Percentiles rank a stretch among this genome's conserved stretches.
Conservation (phyloP, 2,329 filamentous ascomycete genomes). For the Conoideocrella luteorostrata region DNA sequence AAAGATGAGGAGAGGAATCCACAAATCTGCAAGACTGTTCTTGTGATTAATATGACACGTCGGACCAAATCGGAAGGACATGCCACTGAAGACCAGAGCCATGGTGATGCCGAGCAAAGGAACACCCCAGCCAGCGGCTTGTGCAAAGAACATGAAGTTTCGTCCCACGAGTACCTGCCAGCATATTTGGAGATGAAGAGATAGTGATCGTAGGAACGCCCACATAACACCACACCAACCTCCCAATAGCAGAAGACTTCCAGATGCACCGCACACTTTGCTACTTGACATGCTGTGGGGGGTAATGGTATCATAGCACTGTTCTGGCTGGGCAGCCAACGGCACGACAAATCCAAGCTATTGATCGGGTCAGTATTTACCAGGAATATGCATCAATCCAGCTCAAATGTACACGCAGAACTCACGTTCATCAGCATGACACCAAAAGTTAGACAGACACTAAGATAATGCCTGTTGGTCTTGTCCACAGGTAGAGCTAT, state of each 20-base stretch:
- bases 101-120: constrained; percentile 68
- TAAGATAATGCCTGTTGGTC: constrained; percentile 89
- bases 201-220: constrained; percentile 84
- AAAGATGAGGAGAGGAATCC: constrained; percentile 81
- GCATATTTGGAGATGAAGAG: constrained; percentile 94
- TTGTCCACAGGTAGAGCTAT: constrained; percentile 75
- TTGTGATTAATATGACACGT: constrained; percentile 93
- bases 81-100: constrained; percentile 77
- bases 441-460: constrained; percentile 73
- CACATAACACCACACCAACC: constrained; percentile 82
- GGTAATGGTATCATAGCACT: constrained; percentile 87
- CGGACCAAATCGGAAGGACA: constrained; percentile 87
- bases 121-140: constrained; percentile 77
- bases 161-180: constrained; percentile 89
- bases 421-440: constrained; percentile 75
- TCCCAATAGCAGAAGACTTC: constrained; percentile 77
- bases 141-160: constrained; percentile 81
- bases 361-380: constrained; percentile 13
- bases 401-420: constrained; percentile 13
- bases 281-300: constrained; percentile 86
- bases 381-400: not conserved
- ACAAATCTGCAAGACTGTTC: constrained; percentile 77
- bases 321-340: constrained; percentile 66
- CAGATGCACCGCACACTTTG: constrained; percentile 79
- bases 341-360: constrained; percentile 89